phyloP scores from a whole-genome alignment of 345 rosid species.

The Moricandia moricandioides region DNA sequence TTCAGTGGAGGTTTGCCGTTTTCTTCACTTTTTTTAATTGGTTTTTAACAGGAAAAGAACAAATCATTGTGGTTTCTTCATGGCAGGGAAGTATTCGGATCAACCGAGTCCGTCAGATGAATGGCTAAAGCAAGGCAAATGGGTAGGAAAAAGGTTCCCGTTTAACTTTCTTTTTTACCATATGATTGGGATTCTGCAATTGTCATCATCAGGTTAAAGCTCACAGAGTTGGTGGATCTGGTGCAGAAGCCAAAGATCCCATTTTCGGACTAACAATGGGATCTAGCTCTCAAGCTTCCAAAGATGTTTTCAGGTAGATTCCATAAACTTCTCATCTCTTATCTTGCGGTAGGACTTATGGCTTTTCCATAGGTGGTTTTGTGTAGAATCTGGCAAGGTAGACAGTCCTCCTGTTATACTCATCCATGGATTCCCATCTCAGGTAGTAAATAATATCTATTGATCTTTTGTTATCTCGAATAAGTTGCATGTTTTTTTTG shows the following conservation, averaged over 20 bases:
- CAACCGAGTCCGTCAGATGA: slow-evolving; percentile 74
- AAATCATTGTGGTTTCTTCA: neutral
- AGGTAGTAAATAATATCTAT: slow-evolving; percentile 40
- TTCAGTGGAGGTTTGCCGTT: slow-evolving; percentile 67
- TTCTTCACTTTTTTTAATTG: neutral
- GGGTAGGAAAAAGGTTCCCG: slow-evolving; percentile 15
- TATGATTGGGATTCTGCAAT: neutral
- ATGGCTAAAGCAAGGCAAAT: slow-evolving; percentile 87
- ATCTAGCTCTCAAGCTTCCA: slow-evolving; percentile 68
- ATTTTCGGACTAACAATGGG: slow-evolving; percentile 89
- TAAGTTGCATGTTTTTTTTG: neutral
- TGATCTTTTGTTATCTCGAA: neutral
- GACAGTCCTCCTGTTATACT: slow-evolving; percentile 63
- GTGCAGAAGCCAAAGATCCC: slow-evolving; percentile 79
- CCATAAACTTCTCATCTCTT: neutral
- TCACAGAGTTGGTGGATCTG: slow-evolving; percentile 62
- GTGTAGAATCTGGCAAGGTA: slow-evolving; percentile 66
- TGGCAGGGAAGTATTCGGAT: slow-evolving; percentile 84
- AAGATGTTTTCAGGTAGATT: slow-evolving; percentile 68
- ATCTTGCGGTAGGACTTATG: slow-evolving; percentile 36
- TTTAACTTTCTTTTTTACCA: neutral
- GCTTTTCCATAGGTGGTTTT: slow-evolving; percentile 83
- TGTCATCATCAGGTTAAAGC: slow-evolving; percentile 61
- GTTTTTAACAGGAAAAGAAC: neutral
- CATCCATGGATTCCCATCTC: slow-evolving; percentile 92